Evolutionary conservation across 441 rosid genomes (phyloP), one percentile per base, ranked within the genome.

Genomic region (Kokia cookei): DNA sequence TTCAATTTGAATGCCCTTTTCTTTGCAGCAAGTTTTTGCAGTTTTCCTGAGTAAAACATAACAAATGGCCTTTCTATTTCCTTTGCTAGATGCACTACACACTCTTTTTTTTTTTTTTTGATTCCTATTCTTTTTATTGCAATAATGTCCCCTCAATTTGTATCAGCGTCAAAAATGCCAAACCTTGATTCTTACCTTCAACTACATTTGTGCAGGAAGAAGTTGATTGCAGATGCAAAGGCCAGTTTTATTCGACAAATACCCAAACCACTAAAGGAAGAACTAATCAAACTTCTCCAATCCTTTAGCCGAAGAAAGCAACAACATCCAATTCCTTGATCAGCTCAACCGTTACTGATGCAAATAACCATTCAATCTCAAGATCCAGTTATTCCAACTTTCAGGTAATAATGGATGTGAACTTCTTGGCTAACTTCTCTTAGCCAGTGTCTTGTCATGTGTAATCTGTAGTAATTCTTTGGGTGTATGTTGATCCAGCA

Each of bases 251-350:
- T 77, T 73, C 71, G 89, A 2, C 82, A 87, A 78, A 84, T 96
- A 65, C 98, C 99, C 0, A 89, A 88, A 66, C 81, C 89, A 42
- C 62, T 96, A 81, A 96, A 90, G 84, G 87, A 86, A 73, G 86
- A 86, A 55, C 85, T 90, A 10, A 77, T 89, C 45, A 87, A 83
- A 53, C 79, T 70, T 64, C 86, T 93, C 58, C 76, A 58, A 65
- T 73, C 80, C 70, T 84, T 84, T 72, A 78, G 86, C 80, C 78
- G 76, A 75, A 81, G 77, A 66, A 81, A 83, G 69, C 71, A 50
- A 63, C 73, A 75, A 76, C 61, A 35, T 63, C 32, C 61, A 15
- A 53, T 37, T 51, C 66, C 45, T 69, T 73, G 69, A 71, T 75
- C 69, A 32, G 71, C 72, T 69, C 14, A 63, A 59, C 53, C 19